Percentiles rank a stretch among this genome's conserved stretches.
These are phyloP conservation scores for Circinella umbellata DNA, from an alignment of 371 early-diverging fungal genomes.

Conservation along the genomic window DNA sequence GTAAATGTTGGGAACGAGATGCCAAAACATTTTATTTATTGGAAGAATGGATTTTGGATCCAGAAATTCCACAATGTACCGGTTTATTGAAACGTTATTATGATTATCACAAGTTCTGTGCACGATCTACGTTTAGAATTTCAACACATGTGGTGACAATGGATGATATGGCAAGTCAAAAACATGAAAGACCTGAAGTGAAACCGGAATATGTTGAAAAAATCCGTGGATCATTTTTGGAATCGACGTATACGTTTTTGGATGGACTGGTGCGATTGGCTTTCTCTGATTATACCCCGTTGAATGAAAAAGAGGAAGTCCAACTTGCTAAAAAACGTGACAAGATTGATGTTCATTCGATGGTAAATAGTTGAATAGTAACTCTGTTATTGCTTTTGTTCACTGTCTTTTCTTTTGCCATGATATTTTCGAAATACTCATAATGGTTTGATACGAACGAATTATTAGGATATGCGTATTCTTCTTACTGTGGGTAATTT, in stretches of 20 bases:
- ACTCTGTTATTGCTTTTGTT: no score
- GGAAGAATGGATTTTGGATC: conserved; percentile 88
- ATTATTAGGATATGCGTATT: conserved; percentile 65
- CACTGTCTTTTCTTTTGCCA: no score
- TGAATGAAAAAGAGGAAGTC: conserved; percentile 45
- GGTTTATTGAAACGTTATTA: conserved; percentile 68
- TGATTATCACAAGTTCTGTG: conserved; percentile 73
- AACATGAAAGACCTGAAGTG: conserved; percentile 24
- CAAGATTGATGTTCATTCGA: conserved; percentile 50
- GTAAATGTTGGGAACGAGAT: conserved; percentile 71
- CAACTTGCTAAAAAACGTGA: conserved; percentile 41
- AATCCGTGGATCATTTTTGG: conserved; percentile 66
- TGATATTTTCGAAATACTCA: conserved; percentile 15
- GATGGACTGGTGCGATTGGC: conserved; percentile 76
- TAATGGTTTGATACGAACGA: conserved; percentile 13
- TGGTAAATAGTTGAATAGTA: conserved; percentile 25
- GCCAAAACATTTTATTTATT: conserved; percentile 77
- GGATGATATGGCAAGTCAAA: conserved; percentile 31
- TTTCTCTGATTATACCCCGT: conserved; percentile 57
- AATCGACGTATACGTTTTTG: conserved; percentile 67
- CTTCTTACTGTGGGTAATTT: conserved; percentile 85
- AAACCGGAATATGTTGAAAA: conserved; percentile 52
- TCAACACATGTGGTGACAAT: conserved; percentile 57
- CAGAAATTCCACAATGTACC: conserved; percentile 73
- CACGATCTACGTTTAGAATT: conserved; percentile 67